Evolutionary conservation across 2,329 filamentous ascomycete genomes (phyloP).

Genomic region (Colletotrichum karsti): DNA sequence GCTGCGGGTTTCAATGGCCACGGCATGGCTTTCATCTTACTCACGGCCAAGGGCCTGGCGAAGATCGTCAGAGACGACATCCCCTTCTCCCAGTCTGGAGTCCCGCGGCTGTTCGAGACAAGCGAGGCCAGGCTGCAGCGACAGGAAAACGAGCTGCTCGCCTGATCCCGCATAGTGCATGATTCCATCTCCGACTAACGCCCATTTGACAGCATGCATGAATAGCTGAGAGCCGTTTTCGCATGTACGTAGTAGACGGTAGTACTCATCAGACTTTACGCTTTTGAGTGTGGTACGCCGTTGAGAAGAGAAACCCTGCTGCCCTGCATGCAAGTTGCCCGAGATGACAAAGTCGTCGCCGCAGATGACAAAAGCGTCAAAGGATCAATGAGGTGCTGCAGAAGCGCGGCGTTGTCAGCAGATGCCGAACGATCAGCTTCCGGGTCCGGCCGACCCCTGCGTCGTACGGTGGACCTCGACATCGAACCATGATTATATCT

Average conservation of each 20-base stretch:
- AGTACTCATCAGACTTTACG: no score
- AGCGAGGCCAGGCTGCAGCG: constrained; percentile 37
- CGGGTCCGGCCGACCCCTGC: constrained; percentile 2
- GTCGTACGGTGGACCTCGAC: not conserved
- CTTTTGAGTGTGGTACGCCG: no score
- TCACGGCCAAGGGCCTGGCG: constrained; percentile 48
- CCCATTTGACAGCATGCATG: not conserved
- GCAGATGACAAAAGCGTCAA: not conserved
- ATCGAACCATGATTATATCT: not conserved
- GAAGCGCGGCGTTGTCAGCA: not conserved
- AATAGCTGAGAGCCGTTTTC: not conserved
- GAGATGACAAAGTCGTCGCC: not conserved
- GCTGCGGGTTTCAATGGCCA: constrained; percentile 59
- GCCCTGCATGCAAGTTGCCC: not conserved
- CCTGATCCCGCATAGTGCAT: not conserved
- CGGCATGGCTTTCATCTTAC: constrained; percentile 57
- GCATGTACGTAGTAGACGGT: not conserved
- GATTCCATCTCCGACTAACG: not conserved
- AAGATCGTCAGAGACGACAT: constrained; percentile 44
- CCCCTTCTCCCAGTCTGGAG: constrained; percentile 44
- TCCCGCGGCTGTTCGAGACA: constrained; percentile 47
- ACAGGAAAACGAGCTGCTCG: constrained; percentile 2
- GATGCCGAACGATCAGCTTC: constrained; percentile 12
- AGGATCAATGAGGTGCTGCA: not conserved
- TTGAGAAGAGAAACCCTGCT: not conserved